Evolutionary conservation across 108 stramenopile genomes (phyloP).

Genomic region (Nannochloropsis salina): DNA sequence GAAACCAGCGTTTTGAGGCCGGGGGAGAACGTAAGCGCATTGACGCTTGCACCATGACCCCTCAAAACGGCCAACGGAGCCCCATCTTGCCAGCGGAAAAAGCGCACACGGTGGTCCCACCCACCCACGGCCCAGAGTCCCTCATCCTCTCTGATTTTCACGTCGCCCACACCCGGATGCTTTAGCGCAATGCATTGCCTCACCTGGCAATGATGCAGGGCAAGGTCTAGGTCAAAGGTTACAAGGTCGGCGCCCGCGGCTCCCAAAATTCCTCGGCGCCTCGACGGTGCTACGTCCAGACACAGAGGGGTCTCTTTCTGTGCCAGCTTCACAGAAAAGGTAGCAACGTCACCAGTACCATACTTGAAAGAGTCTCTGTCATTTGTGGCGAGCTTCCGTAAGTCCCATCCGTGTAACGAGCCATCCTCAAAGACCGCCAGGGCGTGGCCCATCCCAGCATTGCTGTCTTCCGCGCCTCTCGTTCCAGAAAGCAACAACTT

Average conservation of each 20-base stretch:
- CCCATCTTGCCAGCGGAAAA: not conserved
- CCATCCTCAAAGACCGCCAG: constrained; percentile 17
- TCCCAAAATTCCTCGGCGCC: not conserved
- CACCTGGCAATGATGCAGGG: not conserved
- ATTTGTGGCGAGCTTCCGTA: not conserved
- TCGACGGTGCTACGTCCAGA: not conserved
- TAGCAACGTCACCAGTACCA: not conserved
- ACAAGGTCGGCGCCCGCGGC: not conserved
- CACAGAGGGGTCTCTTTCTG: not conserved
- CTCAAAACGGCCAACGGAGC: not conserved
- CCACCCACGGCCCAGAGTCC: not conserved
- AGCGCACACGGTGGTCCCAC: not conserved
- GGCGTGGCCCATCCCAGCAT: not conserved
- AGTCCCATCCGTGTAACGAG: not conserved
- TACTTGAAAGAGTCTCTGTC: not conserved
- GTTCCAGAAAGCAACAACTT: not conserved
- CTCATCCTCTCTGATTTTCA: not conserved
- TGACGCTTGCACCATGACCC: not conserved
- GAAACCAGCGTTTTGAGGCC: not conserved
- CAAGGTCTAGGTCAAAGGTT: not conserved
- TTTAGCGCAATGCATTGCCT: not conserved
- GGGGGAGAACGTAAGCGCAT: not conserved
- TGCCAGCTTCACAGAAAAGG: not conserved
- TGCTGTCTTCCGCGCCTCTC: not conserved
- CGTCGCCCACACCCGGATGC: not conserved